Conservation (phyloP, 805 yeast genomes). For the Ogataea corticis region DNA sequence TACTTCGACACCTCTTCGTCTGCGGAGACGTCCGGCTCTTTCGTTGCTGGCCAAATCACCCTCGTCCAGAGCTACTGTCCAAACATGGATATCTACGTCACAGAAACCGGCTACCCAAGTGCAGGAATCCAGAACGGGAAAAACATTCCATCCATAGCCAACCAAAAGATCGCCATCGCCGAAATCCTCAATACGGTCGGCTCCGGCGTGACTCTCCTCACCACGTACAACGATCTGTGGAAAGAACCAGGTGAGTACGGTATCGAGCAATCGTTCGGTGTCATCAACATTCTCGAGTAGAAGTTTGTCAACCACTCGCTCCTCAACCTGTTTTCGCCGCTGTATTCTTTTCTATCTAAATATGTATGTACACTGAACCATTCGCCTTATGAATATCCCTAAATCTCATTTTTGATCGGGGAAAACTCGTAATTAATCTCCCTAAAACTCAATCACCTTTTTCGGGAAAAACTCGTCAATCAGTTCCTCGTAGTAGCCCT, state of each 20-base stretch:
- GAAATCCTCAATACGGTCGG: constrained; percentile 59
- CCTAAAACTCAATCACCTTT: constrained; percentile 54
- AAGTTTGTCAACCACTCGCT: neutral
- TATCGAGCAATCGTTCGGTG: constrained; percentile 87
- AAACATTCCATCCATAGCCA: constrained; percentile 67
- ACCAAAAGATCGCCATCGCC: constrained; percentile 70
- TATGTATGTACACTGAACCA: neutral
- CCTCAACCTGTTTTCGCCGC: constrained; percentile 1
- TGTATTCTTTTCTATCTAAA: neutral
- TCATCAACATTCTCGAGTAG: constrained; percentile 38
- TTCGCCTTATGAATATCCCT: neutral
- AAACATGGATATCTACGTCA: constrained; percentile 54
- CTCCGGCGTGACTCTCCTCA: constrained; percentile 65
- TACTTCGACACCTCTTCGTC: constrained; percentile 67
- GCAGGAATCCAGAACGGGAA: constrained; percentile 69
- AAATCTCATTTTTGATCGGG: neutral
- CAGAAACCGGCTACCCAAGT: constrained; percentile 91
- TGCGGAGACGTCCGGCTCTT: constrained; percentile 71
- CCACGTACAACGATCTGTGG: constrained; percentile 87
- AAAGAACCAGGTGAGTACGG: constrained; percentile 80
- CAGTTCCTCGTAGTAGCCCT: constrained; percentile 59
- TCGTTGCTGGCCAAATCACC: constrained; percentile 61
- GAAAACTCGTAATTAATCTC: no score
- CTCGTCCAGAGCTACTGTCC: constrained; percentile 59
- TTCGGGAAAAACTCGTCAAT: constrained; percentile 69